These are phyloP conservation scores for Starmerella sirachaensis DNA, from an alignment of 805 yeast genomes.

Conservation along the genomic window DNA sequence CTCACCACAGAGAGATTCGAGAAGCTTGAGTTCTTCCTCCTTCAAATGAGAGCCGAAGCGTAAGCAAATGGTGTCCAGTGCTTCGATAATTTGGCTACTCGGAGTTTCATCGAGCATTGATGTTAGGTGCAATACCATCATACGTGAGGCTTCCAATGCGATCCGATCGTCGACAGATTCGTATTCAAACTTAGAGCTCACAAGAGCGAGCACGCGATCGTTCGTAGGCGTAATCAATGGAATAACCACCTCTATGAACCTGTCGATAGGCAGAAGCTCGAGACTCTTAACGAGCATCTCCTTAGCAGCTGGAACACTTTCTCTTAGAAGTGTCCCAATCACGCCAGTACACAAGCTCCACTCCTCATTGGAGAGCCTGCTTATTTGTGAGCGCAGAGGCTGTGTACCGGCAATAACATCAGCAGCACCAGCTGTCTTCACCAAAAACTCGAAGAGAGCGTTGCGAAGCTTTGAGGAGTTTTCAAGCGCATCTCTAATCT, in stretches of 20 bases:
- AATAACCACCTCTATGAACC: constrained; percentile 54
- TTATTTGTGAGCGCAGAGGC: constrained; percentile 44
- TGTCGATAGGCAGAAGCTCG: constrained; percentile 60
- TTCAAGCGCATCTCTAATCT: constrained; percentile 12
- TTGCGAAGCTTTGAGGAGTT: constrained; percentile 21
- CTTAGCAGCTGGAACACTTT: constrained; percentile 28
- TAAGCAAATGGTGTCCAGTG: constrained; percentile 42
- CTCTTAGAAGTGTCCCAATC: constrained; percentile 24
- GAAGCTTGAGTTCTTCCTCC: constrained; percentile 34
- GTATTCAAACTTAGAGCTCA: constrained; percentile 54
- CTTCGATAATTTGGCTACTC: constrained; percentile 15
- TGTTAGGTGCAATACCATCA: constrained; percentile 41
- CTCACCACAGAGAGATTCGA: constrained; percentile 41
- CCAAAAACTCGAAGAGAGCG: constrained; percentile 45
- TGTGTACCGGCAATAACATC: constrained; percentile 33
- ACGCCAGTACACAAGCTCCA: constrained; percentile 20
- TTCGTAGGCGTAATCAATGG: constrained; percentile 26
- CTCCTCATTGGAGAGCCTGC: constrained; percentile 9
- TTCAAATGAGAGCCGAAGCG: constrained; percentile 44
- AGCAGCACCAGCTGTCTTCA: constrained; percentile 34
- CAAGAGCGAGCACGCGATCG: constrained; percentile 48
- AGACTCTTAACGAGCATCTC: constrained; percentile 50
- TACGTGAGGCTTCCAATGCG: constrained; percentile 41
- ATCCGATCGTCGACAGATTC: constrained; percentile 45
- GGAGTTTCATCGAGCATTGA: constrained; percentile 22